These are phyloP conservation scores for barrel medic (Medicago truncatula) DNA, from an alignment of 306 rosid species.

Conservation along the genomic window DNA sequence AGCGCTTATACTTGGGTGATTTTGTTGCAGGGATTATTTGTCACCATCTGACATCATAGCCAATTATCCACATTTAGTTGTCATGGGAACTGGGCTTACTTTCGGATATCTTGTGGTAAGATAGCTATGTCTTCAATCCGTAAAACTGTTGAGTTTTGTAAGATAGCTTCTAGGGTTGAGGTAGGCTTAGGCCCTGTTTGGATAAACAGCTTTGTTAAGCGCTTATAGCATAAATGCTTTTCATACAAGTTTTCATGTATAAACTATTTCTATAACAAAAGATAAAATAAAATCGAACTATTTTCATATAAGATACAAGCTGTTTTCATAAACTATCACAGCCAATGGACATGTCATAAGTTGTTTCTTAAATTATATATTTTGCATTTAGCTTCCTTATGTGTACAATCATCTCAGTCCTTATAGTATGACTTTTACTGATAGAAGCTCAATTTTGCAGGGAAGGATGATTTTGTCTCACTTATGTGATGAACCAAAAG, in stretches of 20 bases:
- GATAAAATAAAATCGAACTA: too few species aligned
- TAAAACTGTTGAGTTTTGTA: background rate
- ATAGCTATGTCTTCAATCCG: slow-evolving; percentile 23
- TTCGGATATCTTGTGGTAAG: slow-evolving; percentile 93
- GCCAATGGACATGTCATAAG: too few species aligned
- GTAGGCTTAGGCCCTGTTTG: background rate
- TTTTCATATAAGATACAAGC: too few species aligned
- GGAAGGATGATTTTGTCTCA: slow-evolving; percentile 96
- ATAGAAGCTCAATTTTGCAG: slow-evolving; percentile 63
- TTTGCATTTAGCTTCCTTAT: slow-evolving; percentile 16
- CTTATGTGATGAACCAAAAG: slow-evolving; percentile 98
- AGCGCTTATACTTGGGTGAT: slow-evolving; percentile 12
- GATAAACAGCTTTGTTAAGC: too few species aligned
- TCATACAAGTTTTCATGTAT: too few species aligned
- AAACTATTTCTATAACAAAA: too few species aligned
- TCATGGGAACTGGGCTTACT: slow-evolving; percentile 87
- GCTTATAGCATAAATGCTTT: too few species aligned
- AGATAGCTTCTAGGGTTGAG: background rate
- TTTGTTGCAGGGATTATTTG: slow-evolving; percentile 75
- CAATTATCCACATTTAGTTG: slow-evolving; percentile 79
- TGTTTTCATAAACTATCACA: too few species aligned
- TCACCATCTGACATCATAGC: slow-evolving; percentile 78
- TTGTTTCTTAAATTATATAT: background rate
- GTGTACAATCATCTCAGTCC: slow-evolving; percentile 23
- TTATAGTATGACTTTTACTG: slow-evolving; percentile 28